Evolutionary conservation across 768 basidiomycete genomes (phyloP), one percentile per base, ranked within the genome.

Genomic region (Tricholoma sp.): DNA sequence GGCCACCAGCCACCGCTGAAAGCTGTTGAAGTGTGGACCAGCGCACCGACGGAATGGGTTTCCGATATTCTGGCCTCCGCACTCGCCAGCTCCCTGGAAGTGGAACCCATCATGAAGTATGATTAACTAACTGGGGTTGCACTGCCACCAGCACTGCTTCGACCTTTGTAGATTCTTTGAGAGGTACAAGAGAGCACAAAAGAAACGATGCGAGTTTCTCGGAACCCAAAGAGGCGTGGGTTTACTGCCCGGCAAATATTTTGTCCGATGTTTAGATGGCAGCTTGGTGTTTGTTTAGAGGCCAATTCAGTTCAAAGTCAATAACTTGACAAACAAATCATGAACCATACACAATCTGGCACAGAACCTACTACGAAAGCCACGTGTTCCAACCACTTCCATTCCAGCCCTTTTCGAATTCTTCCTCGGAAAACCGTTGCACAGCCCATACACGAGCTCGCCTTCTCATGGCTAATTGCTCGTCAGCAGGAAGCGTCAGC

Each of bases 361-460:
- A 37, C 35, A 35, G 2, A 29, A 49, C 24, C 27, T 2, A 9
- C 24, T 49, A 49, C 4, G 47, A 8, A n/a, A 54, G 39, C 37
- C 22, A 43, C 27, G 27, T 35, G 27, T 29, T 69, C 87, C 88
- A 89, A 1, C 83, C 81, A 61, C 83, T 84, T 51, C 71, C 73
- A 32, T 84, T 76, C 88, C 89, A 97, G 0, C 83, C 86, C 56
- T 78, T 79, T 69, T 89, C 83, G 64, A 97, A 97, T 63, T 87
- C 84, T 22, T 81, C 80, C 63, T 84, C 82, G 0, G 87, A 89
- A 64, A 98, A 97, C 62, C 79, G 77, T 61, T 84, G 79, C 29
- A 84, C 77, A 10, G 91, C 93, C 77, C 82, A 85, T 54, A 68
- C 74, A 52, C 94, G 75, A 0, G 91, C 92, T 43, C 91, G 74